Evolutionary conservation across 202 grass and related monocot species (phyloP).

Genomic region (Saccharum hybrid): DNA sequence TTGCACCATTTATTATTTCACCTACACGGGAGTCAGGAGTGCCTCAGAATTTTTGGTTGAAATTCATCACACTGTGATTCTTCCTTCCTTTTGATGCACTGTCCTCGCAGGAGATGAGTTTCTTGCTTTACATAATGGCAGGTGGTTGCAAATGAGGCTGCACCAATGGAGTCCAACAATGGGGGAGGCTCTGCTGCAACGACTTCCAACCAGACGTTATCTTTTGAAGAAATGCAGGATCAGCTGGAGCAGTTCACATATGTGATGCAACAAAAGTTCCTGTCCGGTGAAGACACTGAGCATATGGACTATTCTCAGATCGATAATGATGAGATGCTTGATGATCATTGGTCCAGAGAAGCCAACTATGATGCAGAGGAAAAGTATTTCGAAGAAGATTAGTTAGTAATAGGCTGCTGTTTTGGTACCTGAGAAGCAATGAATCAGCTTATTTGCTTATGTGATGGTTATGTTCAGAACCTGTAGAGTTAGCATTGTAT

Average conservation of each 20-base stretch:
- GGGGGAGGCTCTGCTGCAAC: background rate
- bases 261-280: slow-evolving; percentile 91
- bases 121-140: slow-evolving; percentile 23
- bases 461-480: slow-evolving; percentile 23
- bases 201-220: slow-evolving; percentile 47
- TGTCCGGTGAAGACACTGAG: slow-evolving; percentile 69
- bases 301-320: slow-evolving; percentile 78
- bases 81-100: background rate
- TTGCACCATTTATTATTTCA: background rate
- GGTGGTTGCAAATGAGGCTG: slow-evolving; percentile 24
- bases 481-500: background rate
- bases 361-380: slow-evolving; percentile 86
- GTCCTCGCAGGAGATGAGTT: background rate
- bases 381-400: slow-evolving; percentile 87
- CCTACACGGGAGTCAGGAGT: background rate
- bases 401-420: slow-evolving; percentile 12
- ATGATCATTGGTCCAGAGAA: slow-evolving; percentile 88
- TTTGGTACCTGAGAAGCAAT: background rate
- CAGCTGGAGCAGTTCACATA: slow-evolving; percentile 84
- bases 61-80: background rate
- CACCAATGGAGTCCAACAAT: background rate
- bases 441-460: background rate
- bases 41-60: background rate
- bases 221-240: slow-evolving; percentile 80
- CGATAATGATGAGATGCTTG: slow-evolving; percentile 78